These are phyloP conservation scores for Aspergillus nidulans DNA, from an alignment of 495 filamentous ascomycete species.

Conservation along the genomic window DNA sequence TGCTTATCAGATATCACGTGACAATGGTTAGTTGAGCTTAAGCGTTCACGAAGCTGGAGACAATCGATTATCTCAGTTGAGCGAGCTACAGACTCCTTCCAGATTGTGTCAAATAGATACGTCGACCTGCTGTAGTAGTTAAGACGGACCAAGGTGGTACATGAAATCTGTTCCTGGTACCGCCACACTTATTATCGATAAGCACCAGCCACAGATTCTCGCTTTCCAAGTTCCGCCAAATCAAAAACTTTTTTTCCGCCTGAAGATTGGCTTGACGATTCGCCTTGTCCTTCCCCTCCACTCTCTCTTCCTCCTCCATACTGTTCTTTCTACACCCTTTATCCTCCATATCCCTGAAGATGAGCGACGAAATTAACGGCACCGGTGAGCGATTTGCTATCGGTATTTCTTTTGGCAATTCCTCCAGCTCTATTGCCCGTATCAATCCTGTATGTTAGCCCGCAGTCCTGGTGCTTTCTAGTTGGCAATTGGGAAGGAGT, in stretches of 20 bases:
- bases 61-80: no score
- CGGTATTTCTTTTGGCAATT: slow-evolving; percentile 97
- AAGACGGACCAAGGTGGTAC: no score
- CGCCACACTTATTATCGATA: slow-evolving; percentile 41
- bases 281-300: slow-evolving; percentile 4
- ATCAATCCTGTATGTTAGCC: slow-evolving; percentile 56
- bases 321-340: slow-evolving; percentile 13
- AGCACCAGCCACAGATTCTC: slow-evolving; percentile 31
- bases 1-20: slow-evolving; percentile 25
- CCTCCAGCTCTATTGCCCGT: slow-evolving; percentile 92
- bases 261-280: slow-evolving; percentile 17
- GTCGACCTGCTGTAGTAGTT: no score
- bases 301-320: slow-evolving; percentile 15
- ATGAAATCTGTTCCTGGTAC: slow-evolving; percentile 3
- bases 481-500: not conserved
- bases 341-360: slow-evolving; percentile 31
- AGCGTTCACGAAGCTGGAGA: no score
- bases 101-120: no score
- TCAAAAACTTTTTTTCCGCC: slow-evolving; percentile 24
- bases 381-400: slow-evolving; percentile 66
- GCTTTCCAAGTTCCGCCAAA: slow-evolving; percentile 19
- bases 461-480: not conserved
- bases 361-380: slow-evolving; percentile 52
- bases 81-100: no score
- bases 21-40: not conserved